These are phyloP conservation scores for Colletotrichum salicis DNA, from an alignment of 2,329 filamentous ascomycete genomes.

Conservation along the genomic window DNA sequence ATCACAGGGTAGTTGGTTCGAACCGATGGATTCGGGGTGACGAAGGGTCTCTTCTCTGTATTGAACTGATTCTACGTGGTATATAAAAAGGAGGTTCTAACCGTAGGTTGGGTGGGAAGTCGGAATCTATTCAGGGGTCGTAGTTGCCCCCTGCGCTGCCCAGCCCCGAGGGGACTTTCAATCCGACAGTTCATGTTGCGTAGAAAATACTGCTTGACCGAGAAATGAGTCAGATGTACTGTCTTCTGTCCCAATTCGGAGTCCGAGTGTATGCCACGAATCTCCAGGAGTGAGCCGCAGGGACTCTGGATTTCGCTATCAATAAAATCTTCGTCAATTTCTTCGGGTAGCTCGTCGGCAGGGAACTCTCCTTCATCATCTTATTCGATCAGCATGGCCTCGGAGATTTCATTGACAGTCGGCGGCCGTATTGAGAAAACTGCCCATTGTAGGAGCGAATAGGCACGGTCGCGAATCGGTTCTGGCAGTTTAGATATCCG, in stretches of 20 bases:
- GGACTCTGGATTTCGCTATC: constrained; percentile 41
- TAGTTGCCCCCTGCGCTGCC: too few species aligned
- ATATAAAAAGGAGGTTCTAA: too few species aligned
- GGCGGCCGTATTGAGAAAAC: constrained; percentile 40
- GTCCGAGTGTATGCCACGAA: background rate
- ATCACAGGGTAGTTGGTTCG: too few species aligned
- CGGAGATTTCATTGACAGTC: constrained; percentile 37
- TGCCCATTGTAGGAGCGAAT: constrained; percentile 45
- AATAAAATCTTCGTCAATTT: constrained; percentile 43
- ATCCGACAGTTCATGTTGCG: too few species aligned
- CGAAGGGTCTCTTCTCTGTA: too few species aligned
- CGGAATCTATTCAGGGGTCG: too few species aligned
- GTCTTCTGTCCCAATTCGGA: background rate
- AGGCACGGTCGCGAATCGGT: constrained; percentile 37
- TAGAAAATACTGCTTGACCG: too few species aligned
- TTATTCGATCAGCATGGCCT: constrained; percentile 40
- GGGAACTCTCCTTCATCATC: constrained; percentile 37
- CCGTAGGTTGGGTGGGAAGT: too few species aligned
- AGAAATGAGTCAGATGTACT: constrained; percentile 40
- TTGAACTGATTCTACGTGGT: too few species aligned
- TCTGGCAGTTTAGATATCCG: constrained; percentile 36
- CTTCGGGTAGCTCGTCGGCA: constrained; percentile 41
- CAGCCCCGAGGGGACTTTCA: too few species aligned
- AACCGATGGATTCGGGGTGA: too few species aligned
- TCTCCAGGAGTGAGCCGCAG: constrained; percentile 45